phyloP scores from a whole-genome alignment of 768 basidiomycete species.

The Tylopilus balloui region DNA sequence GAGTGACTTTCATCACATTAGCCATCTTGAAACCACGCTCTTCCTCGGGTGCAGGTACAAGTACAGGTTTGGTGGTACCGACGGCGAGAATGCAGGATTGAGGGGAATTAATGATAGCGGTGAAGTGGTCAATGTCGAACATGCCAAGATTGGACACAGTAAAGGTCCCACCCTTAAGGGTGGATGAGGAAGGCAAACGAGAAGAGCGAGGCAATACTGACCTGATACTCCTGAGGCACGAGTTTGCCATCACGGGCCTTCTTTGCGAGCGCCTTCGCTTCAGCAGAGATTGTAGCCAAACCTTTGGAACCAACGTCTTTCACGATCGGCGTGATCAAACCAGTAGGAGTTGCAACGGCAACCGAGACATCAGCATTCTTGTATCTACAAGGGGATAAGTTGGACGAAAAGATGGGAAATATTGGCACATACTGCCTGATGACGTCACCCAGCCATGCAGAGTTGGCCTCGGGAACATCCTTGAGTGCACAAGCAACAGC shows the following conservation, averaged over 20 bases:
- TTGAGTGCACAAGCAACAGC: slow-evolving; percentile 85
- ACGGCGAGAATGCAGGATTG: slow-evolving; percentile 98
- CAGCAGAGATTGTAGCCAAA: slow-evolving; percentile 85
- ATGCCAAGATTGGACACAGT: slow-evolving; percentile 99
- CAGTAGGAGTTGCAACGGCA: slow-evolving; percentile 93
- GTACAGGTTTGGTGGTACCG: slow-evolving; percentile 78
- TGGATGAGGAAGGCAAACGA: slow-evolving; percentile 1
- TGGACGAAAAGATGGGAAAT: background rate
- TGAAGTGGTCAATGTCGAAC: slow-evolving; percentile 93
- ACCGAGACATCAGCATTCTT: slow-evolving; percentile 96
- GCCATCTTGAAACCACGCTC: slow-evolving; percentile 93
- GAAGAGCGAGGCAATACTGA: slow-evolving; percentile 24
- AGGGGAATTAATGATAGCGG: slow-evolving; percentile 98
- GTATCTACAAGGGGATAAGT: slow-evolving; percentile 50
- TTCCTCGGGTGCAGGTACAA: slow-evolving; percentile 82
- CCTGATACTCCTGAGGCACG: slow-evolving; percentile 94
- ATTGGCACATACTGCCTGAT: slow-evolving; percentile 76
- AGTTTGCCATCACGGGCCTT: slow-evolving; percentile 97
- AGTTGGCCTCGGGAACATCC: slow-evolving; percentile 97
- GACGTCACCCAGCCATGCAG: slow-evolving; percentile 93
- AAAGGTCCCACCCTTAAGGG: slow-evolving; percentile 84
- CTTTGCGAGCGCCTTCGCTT: slow-evolving; percentile 88
- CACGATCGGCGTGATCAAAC: slow-evolving; percentile 96
- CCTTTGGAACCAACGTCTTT: slow-evolving; percentile 93
- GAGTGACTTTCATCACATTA: slow-evolving; percentile 91